Evolutionary conservation across 176 grass and related monocot species (phyloP).

Genomic region (Alopecurus myosuroides): DNA sequence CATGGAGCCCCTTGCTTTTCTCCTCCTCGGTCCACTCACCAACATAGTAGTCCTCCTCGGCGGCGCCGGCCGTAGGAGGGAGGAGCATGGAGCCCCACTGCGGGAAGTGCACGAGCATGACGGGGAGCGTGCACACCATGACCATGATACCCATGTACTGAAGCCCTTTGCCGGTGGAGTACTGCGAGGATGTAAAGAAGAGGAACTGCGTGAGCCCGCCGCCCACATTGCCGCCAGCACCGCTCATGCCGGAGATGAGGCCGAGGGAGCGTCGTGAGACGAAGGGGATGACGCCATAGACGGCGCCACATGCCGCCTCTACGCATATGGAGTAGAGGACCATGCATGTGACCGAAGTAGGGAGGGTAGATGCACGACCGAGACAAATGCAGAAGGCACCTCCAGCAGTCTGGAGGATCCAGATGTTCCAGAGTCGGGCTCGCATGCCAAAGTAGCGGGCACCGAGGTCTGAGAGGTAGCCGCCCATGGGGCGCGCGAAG

Average conservation of each 20-base stretch:
- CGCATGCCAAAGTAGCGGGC: background rate
- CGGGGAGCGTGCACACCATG: constrained; percentile 74
- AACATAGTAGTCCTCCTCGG: constrained; percentile 59
- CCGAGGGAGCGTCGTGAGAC: background rate
- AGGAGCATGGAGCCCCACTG: constrained; percentile 85
- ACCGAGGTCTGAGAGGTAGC: background rate
- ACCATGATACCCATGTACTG: constrained; percentile 86
- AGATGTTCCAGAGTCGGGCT: background rate
- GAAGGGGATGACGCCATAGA: background rate
- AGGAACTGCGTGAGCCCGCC: constrained; percentile 77
- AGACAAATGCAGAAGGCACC: background rate
- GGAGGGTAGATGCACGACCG: background rate
- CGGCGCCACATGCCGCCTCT: background rate
- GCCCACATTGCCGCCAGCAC: background rate
- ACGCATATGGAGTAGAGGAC: background rate
- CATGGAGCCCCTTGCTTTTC: constrained; percentile 47
- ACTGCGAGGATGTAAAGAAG: constrained; percentile 69
- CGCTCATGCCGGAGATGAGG: background rate
- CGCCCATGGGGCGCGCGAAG: background rate
- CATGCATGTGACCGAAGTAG: background rate
- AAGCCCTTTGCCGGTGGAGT: constrained; percentile 50
- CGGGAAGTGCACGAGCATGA: constrained; percentile 59
- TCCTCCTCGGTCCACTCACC: constrained; percentile 67
- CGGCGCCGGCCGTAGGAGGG: constrained; percentile 25
- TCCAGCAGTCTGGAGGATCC: background rate